Base-by-base conservation (phyloP, 768 basidiomycete genomes). In the Tulasnella sp. region DNA sequence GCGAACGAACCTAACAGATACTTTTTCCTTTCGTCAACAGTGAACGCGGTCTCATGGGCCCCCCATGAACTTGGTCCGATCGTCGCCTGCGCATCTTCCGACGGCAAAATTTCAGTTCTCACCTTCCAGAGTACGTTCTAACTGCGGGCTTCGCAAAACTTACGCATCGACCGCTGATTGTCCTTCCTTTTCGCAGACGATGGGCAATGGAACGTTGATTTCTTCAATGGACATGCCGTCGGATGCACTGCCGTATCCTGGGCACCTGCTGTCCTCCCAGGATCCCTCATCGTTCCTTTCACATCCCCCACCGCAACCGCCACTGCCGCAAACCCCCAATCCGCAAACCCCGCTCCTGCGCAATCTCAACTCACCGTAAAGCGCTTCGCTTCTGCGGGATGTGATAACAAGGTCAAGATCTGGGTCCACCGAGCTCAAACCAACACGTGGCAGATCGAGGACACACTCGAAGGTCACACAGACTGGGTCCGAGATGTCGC, bases 401-500 rank as follows among this genome's bases (percentile, higher is more conserved):
- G 94, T 67, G 96, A 98, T 73, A 93, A 94, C 67, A 79, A 95
- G 51, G 90, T 96, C 67, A 86, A 85, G 67, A 88, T 97, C 65
- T 97, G 95, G 95, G 84, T 79, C 0, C 96, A 84, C 75, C 81
- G 84, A 63, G 89, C 94, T 55, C 86, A 89, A 54, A 78, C 83
- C 8, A 86, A 93, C 70, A 81, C 87, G 7, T 97, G 94, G 92
- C 77, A 80, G 13, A 89, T 91, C 66, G 94, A 93, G 70, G 93
- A 95, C 67, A 81, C 78, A 0, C 80, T 99, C 23, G 88, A 90
- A 51, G 93, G 91, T 0, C 95, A 99, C 71, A 80, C 86, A 0
- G 95, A 99, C 71, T 99, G 95, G 95, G 94, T 99, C 21, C 79
- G 95, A 49, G 95, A 98, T 69, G 94, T 97, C n/a, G 90, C 95